Evolutionary conservation across 2,329 filamentous ascomycete genomes (phyloP), one percentile per base, ranked within the genome.

Genomic region (Bipolaris cookei): DNA sequence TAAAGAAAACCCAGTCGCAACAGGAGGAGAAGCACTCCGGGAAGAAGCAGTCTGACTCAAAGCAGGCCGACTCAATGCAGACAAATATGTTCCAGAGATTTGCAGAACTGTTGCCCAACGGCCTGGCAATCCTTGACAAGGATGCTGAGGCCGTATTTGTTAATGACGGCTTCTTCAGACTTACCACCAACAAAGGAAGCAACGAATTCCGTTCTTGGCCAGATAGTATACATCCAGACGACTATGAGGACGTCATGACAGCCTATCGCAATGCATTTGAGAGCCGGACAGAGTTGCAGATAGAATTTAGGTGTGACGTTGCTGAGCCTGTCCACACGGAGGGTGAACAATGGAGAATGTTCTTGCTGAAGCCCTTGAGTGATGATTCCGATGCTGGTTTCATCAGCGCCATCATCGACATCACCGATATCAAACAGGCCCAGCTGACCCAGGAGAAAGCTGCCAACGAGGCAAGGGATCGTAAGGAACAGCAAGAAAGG

Each of bases 381-480:
- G 74, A 80, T 5, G 76, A 79, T 6, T 68, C 71, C 6, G 75
- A 78, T 21, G 77, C 78, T 6, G 79, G 79, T 2, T 81, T 79
- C 59, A 79, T 81, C 5, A 80, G 78, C 57, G 78, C 77, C 18
- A 72, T 81, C 8, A 77, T 81, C 13, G 79, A 81, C 53, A 80
- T 81, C 35, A 80, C 76, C 14, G 74, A 77, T 14, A 79, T 80
- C 56, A 81, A 81, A 55, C 72, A 73, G 37, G 78, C 78, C 3
- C 74, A 80, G 51, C 49, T 80, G 7, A 61, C 73, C 3, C 77
- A 81, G 47, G 72, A 78, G 32, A 76, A 77, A 49, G 76, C 76
- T 11, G 79, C 79, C 2, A 69, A 69, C 16, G 78, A 80, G 58
- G 79, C 79, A 1, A 68, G 70, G 37, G 78, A 81, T 41, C 66